Conservation (phyloP, 768 basidiomycete species). For the Serendipita vermifera region DNA sequence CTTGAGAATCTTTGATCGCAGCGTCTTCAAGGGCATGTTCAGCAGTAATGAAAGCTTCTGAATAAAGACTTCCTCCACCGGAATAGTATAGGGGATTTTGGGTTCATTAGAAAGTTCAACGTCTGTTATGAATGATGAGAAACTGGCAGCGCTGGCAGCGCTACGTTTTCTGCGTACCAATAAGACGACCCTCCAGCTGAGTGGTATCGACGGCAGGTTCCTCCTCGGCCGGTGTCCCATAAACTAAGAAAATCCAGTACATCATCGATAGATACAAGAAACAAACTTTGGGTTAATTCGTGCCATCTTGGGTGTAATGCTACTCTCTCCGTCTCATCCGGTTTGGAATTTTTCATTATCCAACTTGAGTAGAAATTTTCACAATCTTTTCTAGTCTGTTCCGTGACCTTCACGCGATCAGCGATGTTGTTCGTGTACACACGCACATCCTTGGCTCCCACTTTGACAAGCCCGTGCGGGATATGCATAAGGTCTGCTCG, state of each 20-base stretch:
- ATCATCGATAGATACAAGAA: no score
- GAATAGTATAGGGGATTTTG: conserved; percentile 14
- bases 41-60: conserved; percentile 43
- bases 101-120: conserved; percentile 16
- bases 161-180: conserved; percentile 17
- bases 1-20: conserved; percentile 55
- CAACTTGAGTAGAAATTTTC: conserved; percentile 73
- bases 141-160: no score
- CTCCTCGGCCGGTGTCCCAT: not conserved
- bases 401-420: conserved; percentile 39
- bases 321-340: conserved; percentile 32
- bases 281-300: conserved; percentile 44
- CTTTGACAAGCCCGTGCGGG: no score
- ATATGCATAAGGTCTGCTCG: no score
- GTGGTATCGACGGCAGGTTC: not conserved
- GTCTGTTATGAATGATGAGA: conserved; percentile 32
- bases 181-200: conserved; percentile 16
- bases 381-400: conserved; percentile 60
- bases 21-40: conserved; percentile 50
- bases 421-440: no score
- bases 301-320: conserved; percentile 52
- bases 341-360: conserved; percentile 37
- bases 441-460: no score
- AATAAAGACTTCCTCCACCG: not conserved
- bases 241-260: no score